A percentile compares a stretch with the other conserved stretches of the same genome.
These are phyloP conservation scores for Colletotrichum ledebouriae DNA, from an alignment of 2,329 filamentous ascomycete genomes.

Conservation along the genomic window DNA sequence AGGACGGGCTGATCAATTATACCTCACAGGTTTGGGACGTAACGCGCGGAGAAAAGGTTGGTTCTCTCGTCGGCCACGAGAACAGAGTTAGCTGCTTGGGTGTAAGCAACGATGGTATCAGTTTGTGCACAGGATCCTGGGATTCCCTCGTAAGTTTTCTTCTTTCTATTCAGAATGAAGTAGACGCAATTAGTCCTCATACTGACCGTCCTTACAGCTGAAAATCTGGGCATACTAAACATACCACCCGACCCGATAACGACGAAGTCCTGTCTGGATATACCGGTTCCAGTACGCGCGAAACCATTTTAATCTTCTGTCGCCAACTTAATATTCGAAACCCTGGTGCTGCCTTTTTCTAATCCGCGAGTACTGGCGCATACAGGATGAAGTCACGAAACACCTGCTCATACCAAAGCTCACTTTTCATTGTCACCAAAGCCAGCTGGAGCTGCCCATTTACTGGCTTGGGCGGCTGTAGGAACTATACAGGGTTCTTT, in stretches of 20 bases:
- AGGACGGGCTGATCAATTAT: slow-evolving; percentile 39
- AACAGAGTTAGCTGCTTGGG: slow-evolving; percentile 99
- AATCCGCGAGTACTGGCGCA: slow-evolving; percentile 44
- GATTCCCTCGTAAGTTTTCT: slow-evolving; percentile 89
- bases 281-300: slow-evolving; percentile 43
- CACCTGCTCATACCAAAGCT: slow-evolving; percentile 42
- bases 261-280: slow-evolving; percentile 43
- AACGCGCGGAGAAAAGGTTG: slow-evolving; percentile 95
- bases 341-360: slow-evolving; percentile 41
- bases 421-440: slow-evolving; percentile 40
- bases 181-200: slow-evolving; percentile 58
- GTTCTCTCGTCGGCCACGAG: slow-evolving; percentile 95
- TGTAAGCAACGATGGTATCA: slow-evolving; percentile 99
- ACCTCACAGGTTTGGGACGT: slow-evolving; percentile 92
- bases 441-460: slow-evolving; percentile 38
- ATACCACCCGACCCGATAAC: slow-evolving; percentile 23
- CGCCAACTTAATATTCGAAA: slow-evolving; percentile 43
- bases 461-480: slow-evolving; percentile 34
- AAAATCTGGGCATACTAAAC: slow-evolving; percentile 88
- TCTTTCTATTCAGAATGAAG: no score
- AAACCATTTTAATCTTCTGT: slow-evolving; percentile 43
- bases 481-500: slow-evolving; percentile 37
- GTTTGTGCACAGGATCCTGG: slow-evolving; percentile 99
- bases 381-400: slow-evolving; percentile 44
- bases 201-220: slow-evolving; percentile 67